Conservation (phyloP, 2,329 filamentous ascomycete genomes). For the Ophiostoma australiae region DNA sequence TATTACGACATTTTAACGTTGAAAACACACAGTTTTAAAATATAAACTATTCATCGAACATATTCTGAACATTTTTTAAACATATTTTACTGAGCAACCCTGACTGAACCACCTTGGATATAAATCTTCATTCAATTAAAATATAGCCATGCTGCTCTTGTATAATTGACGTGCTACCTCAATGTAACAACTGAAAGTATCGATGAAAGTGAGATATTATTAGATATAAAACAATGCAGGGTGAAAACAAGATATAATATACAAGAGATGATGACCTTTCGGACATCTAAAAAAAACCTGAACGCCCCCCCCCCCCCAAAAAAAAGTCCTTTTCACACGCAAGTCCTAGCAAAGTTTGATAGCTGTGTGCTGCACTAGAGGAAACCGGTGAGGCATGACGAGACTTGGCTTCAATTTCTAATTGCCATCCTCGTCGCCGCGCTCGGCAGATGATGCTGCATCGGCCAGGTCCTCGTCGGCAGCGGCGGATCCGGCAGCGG, state of each 20-base stretch:
- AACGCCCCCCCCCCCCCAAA: neutral
- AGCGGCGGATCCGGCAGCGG: neutral
- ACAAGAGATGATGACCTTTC: neutral
- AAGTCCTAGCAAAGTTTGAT: neutral
- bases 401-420: neutral
- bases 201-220: neutral
- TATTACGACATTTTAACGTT: conserved; percentile 2
- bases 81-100: neutral
- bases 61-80: neutral
- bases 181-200: neutral
- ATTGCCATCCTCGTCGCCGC: conserved; percentile 6
- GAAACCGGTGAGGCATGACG: no score
- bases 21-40: neutral
- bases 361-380: neutral
- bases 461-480: neutral
- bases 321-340: neutral
- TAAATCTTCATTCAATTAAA: neutral
- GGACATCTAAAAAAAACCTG: neutral
- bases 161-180: neutral
- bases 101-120: neutral
- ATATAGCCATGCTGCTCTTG: no score
- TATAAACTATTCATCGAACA: neutral
- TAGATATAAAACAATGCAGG: neutral
- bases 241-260: neutral
- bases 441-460: neutral